Evolutionary conservation across 129 eudicot genomes (phyloP), one percentile per base, ranked within the genome.

Genomic region (Pseudognaphalium luteoalbum): DNA sequence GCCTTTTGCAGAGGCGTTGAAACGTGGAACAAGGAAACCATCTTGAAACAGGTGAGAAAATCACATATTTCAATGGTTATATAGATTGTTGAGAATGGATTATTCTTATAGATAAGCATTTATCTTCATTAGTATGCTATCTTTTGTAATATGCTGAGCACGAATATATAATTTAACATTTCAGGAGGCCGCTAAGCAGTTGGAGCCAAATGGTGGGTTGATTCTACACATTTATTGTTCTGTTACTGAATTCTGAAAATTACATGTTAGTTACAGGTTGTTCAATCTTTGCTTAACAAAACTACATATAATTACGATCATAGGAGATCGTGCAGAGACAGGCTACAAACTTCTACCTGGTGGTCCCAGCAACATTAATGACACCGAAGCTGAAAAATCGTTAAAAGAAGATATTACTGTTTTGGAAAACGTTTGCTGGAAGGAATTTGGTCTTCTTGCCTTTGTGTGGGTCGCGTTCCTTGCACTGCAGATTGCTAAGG

Each of bases 101-200:
- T 41, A 9, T 8, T 41, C 44, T 37, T 37, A 7, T 8, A 41
- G 14, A 41, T 41, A 2, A 41, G 9, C 3, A 41, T 9, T 41
- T 41, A 0, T 9, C 47, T 41, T 41, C 14, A 41, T 41, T 41
- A 41, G 12, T 56, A 17, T 5, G 22, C 28, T 56, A 17, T 56
- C 14, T 56, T 25, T 56, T 56, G 25, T 17, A 5, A 56, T 17
- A 56, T 56, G 5, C 6, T 56, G 9, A 47, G 6, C 54, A 47
- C 3, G 4, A 47, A 14, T 75, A n/a, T n/a, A n/a, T n/a, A 25
- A 73, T 78, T 83, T 34, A 73, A 69, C 67, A 82, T 88, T 56
- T 56, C 25, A 62, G 82, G 82, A 56, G 28, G 61, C 21, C 19
- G 61, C 61, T n/a, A 56, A 56, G 61, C 9, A 7, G 22, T 56